phyloP scores from a whole-genome alignment of 108 stramenopile species.

The Nitzschia sp. region DNA sequence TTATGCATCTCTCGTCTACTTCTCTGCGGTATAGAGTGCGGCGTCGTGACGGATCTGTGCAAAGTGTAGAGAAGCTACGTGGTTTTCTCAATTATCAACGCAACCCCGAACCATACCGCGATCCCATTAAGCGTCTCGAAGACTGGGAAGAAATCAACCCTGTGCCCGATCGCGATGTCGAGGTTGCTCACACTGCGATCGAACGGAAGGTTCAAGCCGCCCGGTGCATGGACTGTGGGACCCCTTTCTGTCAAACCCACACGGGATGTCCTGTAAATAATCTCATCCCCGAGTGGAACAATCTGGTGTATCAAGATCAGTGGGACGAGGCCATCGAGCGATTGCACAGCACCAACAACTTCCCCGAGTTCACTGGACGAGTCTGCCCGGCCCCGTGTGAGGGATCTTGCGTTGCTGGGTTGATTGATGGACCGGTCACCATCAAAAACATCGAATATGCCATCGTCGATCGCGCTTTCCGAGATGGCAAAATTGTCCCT shows the following conservation, averaged over 20 bases:
- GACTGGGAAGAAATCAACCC: constrained; percentile 98
- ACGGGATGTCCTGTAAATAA: constrained; percentile 97
- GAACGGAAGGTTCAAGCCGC: constrained; percentile 94
- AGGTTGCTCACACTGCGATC: constrained; percentile 77
- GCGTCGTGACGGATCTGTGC: constrained; percentile 86
- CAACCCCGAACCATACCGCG: constrained; percentile 95
- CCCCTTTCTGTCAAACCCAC: constrained; percentile 97
- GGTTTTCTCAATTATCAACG: constrained; percentile 96
- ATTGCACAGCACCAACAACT: constrained; percentile 97
- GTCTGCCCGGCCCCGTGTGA: constrained; percentile 98
- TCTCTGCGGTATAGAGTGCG: constrained; percentile 78
- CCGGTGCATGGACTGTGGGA: constrained; percentile 98
- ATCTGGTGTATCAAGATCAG: constrained; percentile 93
- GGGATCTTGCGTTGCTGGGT: constrained; percentile 95
- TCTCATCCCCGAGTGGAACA: constrained; percentile 98
- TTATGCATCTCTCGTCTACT: no score
- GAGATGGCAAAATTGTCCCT: constrained; percentile 91
- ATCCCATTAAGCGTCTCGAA: constrained; percentile 83
- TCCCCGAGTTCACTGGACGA: constrained; percentile 98
- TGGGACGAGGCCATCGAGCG: constrained; percentile 94
- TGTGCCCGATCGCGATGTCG: constrained; percentile 51
- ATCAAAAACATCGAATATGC: constrained; percentile 98
- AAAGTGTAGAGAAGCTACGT: constrained; percentile 87
- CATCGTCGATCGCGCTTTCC: constrained; percentile 94
- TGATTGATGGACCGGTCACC: constrained; percentile 92